Conservation (phyloP, 2,329 filamentous ascomycete species). For the Ascomycota sp. region DNA sequence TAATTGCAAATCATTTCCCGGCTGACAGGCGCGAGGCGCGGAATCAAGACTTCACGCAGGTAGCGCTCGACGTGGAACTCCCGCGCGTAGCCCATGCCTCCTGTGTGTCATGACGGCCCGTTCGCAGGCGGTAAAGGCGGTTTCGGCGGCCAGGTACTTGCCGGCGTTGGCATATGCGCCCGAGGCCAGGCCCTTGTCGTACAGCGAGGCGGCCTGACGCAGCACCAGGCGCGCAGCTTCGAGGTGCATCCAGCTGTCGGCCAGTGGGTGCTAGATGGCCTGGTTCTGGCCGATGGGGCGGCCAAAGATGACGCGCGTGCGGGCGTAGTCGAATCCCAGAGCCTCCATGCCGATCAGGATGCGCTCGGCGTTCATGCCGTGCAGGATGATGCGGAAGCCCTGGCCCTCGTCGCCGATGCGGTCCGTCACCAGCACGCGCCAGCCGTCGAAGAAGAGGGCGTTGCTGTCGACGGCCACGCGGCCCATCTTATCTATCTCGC, state of each 20-base stretch:
- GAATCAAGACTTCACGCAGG: conserved; percentile 42
- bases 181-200: conserved; percentile 33
- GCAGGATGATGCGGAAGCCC: conserved; percentile 61
- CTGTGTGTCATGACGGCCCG: conserved; percentile 35
- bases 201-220: conserved; percentile 43
- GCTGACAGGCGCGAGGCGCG: conserved; percentile 42
- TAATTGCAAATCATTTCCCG: conserved; percentile 62
- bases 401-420: conserved; percentile 54
- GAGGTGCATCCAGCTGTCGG: conserved; percentile 43
- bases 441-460: conserved; percentile 74
- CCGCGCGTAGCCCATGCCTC: conserved; percentile 44
- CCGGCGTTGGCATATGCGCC: conserved; percentile 48
- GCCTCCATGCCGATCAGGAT: conserved; percentile 63
- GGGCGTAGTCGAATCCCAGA: conserved; percentile 55
- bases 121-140: conserved; percentile 41
- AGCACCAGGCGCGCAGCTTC: conserved; percentile 45
- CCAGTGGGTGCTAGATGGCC: conserved; percentile 42
- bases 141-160: conserved; percentile 49
- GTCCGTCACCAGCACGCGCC: conserved; percentile 39
- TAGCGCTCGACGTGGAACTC: conserved; percentile 47
- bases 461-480: conserved; percentile 67
- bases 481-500: conserved; percentile 69
- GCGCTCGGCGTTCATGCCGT: conserved; percentile 64
- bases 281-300: conserved; percentile 47
- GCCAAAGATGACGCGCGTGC: conserved; percentile 44